Percentiles rank a stretch among this genome's conserved stretches.
Conservation (phyloP, 2,329 filamentous ascomycete genomes). For the Fusarium virguliforme region DNA sequence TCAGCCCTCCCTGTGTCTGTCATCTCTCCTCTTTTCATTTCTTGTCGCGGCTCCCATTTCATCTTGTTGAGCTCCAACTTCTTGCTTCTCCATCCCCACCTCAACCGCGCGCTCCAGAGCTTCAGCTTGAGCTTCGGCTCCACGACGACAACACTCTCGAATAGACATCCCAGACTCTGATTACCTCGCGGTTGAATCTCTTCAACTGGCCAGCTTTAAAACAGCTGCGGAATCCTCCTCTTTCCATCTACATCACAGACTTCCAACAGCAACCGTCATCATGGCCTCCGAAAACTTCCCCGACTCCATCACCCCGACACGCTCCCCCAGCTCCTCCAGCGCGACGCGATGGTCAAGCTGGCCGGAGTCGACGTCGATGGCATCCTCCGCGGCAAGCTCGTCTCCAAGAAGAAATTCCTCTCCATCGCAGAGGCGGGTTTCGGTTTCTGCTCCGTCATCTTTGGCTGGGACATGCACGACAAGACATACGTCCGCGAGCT, state of each 20-base stretch:
- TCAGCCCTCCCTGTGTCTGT: slow-evolving; percentile 19
- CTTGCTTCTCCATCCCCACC: slow-evolving; percentile 14
- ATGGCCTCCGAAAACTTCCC: slow-evolving; percentile 50
- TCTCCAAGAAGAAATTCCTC: slow-evolving; percentile 94
- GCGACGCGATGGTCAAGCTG: slow-evolving; percentile 87
- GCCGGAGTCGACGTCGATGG: slow-evolving; percentile 92
- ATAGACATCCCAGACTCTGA: not conserved
- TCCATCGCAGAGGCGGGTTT: slow-evolving; percentile 86
- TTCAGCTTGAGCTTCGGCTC: slow-evolving; percentile 21
- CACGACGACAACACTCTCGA: slow-evolving; percentile 15
- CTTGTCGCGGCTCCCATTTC: slow-evolving; percentile 3
- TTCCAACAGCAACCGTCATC: slow-evolving; percentile 28
- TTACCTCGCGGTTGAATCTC: not conserved
- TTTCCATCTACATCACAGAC: not conserved
- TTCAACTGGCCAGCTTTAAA: not conserved
- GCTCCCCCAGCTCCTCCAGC: slow-evolving; percentile 76
- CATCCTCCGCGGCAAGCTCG: slow-evolving; percentile 88
- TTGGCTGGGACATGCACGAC: slow-evolving; percentile 98
- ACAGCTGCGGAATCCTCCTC: not conserved
- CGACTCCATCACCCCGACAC: slow-evolving; percentile 71
- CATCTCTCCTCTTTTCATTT: slow-evolving; percentile 10
- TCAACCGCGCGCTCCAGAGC: slow-evolving; percentile 21
- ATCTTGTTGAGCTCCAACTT: slow-evolving; percentile 12
- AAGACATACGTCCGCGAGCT: slow-evolving; percentile 89
- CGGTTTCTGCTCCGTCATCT: slow-evolving; percentile 94